A percentile compares a stretch with the other conserved stretches of the same genome.
Conservation (phyloP, 257 asterid species). For the Gynochthodes officinalis region DNA sequence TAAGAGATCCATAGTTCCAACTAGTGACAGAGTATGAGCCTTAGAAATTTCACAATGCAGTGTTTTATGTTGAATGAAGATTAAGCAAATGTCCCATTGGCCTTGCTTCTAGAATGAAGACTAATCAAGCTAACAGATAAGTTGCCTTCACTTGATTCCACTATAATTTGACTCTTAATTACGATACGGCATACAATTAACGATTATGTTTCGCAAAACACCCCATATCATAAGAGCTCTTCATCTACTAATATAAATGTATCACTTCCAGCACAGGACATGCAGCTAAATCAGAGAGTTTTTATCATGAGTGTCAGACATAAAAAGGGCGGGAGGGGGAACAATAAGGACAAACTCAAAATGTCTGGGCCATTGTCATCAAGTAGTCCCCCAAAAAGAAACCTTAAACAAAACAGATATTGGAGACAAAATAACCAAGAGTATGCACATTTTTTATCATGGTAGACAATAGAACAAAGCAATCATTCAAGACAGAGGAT, state of each 20-base stretch:
- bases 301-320: no score
- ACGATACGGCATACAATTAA: background rate
- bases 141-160: background rate
- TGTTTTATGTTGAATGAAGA: background rate
- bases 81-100: background rate
- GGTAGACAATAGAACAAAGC: background rate
- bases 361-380: no score
- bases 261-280: background rate
- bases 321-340: no score
- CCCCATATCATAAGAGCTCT: background rate
- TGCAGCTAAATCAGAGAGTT: no score
- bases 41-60: background rate
- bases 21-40: background rate
- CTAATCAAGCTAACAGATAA: background rate
- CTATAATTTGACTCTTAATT: background rate
- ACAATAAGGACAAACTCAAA: no score
- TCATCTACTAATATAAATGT: background rate
- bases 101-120: background rate
- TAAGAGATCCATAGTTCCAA: background rate
- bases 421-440: background rate
- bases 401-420: background rate
- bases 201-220: background rate
- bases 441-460: background rate
- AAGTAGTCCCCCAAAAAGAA: background rate
- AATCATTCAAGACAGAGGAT: background rate